Evolutionary conservation across 2,329 filamentous ascomycete genomes (phyloP).

Genomic region (Teratosphaeriaceae sp.): DNA sequence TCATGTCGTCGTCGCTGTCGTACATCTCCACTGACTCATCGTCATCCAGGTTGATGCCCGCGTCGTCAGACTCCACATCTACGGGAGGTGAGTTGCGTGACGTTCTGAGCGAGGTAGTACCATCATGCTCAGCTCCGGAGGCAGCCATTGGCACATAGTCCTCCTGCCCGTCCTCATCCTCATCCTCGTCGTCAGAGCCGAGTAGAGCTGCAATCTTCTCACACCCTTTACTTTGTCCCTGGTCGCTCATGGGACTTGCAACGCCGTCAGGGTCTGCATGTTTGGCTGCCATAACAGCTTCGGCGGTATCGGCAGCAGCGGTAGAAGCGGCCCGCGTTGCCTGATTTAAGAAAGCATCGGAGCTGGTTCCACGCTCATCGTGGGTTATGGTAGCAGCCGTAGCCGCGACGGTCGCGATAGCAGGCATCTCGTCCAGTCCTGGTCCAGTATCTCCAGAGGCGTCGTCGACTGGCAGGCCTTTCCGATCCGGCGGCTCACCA

Average conservation of each 20-base stretch:
- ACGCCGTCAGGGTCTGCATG: background rate
- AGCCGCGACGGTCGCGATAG: background rate
- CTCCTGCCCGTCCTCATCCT: conserved; percentile 10
- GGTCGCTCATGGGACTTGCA: background rate
- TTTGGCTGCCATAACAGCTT: background rate
- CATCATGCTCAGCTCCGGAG: conserved; percentile 1
- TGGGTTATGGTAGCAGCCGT: conserved; percentile 4
- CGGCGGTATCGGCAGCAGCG: background rate
- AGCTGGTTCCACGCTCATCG: conserved; percentile 20
- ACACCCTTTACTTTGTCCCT: conserved; percentile 17
- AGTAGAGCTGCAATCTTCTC: background rate
- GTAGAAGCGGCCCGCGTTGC: conserved; percentile 15
- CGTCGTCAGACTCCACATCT: conserved; percentile 20
- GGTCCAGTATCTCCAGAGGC: conserved; percentile 22
- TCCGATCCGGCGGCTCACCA: conserved; percentile 22
- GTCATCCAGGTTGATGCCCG: conserved; percentile 30
- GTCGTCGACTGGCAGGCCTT: conserved; percentile 27
- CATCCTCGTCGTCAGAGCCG: background rate
- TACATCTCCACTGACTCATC: conserved; percentile 35
- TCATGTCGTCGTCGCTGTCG: conserved; percentile 32
- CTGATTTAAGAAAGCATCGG: conserved; percentile 20
- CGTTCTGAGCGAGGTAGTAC: background rate
- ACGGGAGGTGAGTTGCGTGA: background rate
- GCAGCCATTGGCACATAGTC: conserved; percentile 5
- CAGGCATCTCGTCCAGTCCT: conserved; percentile 2